Conservation (phyloP, 1,284 basidiomycete genomes). For the Marasmius tenuissimus region DNA sequence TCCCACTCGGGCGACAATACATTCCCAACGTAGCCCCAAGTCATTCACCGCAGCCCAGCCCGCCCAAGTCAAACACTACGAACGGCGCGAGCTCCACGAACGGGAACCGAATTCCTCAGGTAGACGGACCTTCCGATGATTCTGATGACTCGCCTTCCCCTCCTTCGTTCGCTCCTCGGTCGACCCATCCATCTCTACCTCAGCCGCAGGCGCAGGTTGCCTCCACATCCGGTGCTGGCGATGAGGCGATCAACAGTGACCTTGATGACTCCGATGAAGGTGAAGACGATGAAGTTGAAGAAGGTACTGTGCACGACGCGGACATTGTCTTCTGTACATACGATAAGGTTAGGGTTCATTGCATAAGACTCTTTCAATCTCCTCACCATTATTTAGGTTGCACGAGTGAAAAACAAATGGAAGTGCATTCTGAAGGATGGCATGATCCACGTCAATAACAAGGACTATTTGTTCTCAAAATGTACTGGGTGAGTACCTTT, state of each 20-base stretch:
- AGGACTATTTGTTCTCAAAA: constrained; percentile 96
- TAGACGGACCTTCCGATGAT: constrained; percentile 55
- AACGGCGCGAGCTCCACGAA: constrained; percentile 17
- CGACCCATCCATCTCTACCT: constrained; percentile 59
- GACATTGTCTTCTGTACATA: constrained; percentile 99
- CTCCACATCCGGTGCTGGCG: constrained; percentile 38
- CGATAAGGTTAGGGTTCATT: constrained; percentile 75
- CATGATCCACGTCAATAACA: constrained; percentile 95
- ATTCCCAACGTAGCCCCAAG: constrained; percentile 9
- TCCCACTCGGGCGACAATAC: constrained; percentile 25
- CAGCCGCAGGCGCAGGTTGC: constrained; percentile 39
- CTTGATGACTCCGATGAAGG: constrained; percentile 92
- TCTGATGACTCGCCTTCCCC: constrained; percentile 61
- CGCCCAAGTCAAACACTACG: constrained; percentile 16
- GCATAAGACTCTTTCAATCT: constrained; percentile 2
- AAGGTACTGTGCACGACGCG: constrained; percentile 68
- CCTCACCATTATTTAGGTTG: constrained; percentile 59
- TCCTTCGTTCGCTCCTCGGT: constrained; percentile 64
- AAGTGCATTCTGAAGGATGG: constrained; percentile 99
- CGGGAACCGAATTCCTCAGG: constrained; percentile 59
- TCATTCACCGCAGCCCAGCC: constrained; percentile 6
- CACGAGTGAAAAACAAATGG: constrained; percentile 99
- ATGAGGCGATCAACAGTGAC: constrained; percentile 95
- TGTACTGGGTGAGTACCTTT: constrained; percentile 73
- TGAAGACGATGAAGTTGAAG: constrained; percentile 74